Base-by-base conservation (phyloP, 2,329 filamentous ascomycete species). In the Phialocephala sp. region DNA sequence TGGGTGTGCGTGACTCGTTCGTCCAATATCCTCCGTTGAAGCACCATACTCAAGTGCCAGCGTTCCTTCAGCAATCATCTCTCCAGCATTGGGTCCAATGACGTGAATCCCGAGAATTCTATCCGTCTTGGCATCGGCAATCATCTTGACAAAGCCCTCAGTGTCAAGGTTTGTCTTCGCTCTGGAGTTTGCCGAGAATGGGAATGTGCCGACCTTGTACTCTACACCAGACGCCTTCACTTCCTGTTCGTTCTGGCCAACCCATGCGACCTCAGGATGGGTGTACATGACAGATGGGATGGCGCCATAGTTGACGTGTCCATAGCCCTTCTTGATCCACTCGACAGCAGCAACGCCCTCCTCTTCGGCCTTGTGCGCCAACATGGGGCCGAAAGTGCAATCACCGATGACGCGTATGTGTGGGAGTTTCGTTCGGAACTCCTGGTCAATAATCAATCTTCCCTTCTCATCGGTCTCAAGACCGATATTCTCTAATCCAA, bases 261-360 rank as follows among this genome's bases (percentile, higher is more conserved):
- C 95, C 95, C 95, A 99, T 41, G 95, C 93, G 71, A 98, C 95
- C 81, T 99, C 95, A 39, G 95, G 95, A 83, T 97, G 91, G 12
- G 95, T 98, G 87, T 99, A 99, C 95, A 99, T 99, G 82, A 99
- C 95, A 39, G 92, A 95, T 71, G 95, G 95, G 77, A 99, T 99
- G 80, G 91, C 92, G 76, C 89, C 92, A 83, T 99, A 99, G 90
- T 99, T 99, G 82, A 99, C 95, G 81, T 99, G 95, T 66, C 95
- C 95, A 81, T 96, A 91, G 72, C 93, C 93, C 86, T 98, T 98
- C 84, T 92, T 94, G 81, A 99, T 95, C 85, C 93, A 98, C 82
- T 99, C 95, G 69, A 98, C 86, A 65, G 90, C 94, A 37, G 95
- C 95, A 70, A 98, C 94, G 67, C 87, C 95, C 83, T 99, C 95